A percentile compares a stretch with the other conserved stretches of the same genome.
Evolutionary conservation across 116 monocot genomes (phyloP).

Genomic region (Dioscorea cayenensis): DNA sequence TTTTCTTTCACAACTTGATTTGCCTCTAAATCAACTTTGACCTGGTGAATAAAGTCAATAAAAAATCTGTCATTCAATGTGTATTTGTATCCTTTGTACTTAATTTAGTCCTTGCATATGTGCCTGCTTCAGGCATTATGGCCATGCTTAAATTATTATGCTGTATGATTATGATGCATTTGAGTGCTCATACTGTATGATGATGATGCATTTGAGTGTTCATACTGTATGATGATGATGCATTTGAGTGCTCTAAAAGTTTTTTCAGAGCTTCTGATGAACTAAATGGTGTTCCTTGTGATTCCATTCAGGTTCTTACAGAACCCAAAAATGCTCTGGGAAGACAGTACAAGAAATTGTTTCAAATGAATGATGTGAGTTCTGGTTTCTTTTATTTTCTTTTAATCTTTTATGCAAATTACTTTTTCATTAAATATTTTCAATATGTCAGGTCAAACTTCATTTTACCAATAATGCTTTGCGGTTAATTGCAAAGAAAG

Average conservation of each 20-base stretch:
- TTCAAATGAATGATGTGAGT: constrained; percentile 91
- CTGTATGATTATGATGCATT: not conserved
- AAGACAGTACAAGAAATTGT: constrained; percentile 91
- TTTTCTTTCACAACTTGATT: no score
- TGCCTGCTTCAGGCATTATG: not conserved
- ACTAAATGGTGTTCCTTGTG: not conserved
- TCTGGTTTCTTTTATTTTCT: not conserved
- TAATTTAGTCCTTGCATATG: not conserved
- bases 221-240: not conserved
- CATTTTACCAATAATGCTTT: constrained; percentile 89
- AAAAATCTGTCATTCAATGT: no score
- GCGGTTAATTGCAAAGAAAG: constrained; percentile 78
- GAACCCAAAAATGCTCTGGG: constrained; percentile 96
- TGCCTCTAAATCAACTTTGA: no score
- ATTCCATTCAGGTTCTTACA: constrained; percentile 62
- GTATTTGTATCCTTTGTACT: not conserved
- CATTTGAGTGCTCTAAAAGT: not conserved
- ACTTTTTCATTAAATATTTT: not conserved
- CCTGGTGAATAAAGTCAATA: no score
- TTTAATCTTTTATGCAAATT: not conserved
- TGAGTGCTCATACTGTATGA: not conserved
- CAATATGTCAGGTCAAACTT: constrained; percentile 67
- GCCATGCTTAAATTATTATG: not conserved
- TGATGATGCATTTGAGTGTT: not conserved
- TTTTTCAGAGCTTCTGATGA: not conserved